Evolutionary conservation across 495 filamentous ascomycete species (phyloP), one percentile per base, ranked within the genome.

Genomic region (Mycothermus thermophilus): DNA sequence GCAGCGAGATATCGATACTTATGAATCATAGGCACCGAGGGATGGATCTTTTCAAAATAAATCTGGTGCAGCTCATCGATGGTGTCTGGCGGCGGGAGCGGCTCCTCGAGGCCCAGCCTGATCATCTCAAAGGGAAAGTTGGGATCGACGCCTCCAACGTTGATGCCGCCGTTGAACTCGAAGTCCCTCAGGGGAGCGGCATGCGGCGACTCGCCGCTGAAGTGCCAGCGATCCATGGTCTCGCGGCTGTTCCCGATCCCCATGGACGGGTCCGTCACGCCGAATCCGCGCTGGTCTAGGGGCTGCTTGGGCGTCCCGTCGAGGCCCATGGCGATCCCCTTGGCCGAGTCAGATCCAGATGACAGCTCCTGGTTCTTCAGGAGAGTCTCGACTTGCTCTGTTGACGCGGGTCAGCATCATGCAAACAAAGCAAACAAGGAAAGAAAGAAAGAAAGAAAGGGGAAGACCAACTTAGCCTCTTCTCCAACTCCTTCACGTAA

Each of bases 401-500:
- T 37, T 50, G 12, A 32, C 19, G 19, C 20, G 41, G 23, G 51
- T 44, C 47, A 54, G 40, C 40, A n/a, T n/a, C n/a, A n/a, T n/a
- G n/a, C n/a, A n/a, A n/a, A n/a, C n/a, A n/a, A n/a, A n/a, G n/a
- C n/a, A n/a, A n/a, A n/a, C n/a, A n/a, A n/a, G n/a, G n/a, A n/a
- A n/a, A n/a, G n/a, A n/a, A n/a, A n/a, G n/a, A n/a, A n/a, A n/a
- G n/a, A n/a, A 42, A 1, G 29, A 23, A 21, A 47, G 41, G 4
- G 10, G 27, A 27, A 42, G 34, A 54, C 75, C 53, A 67, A 95
- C 88, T 85, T 49, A 99, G 60, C 48, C 92, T 74, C 39, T 92
- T 88, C 61, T 96, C 92, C 52, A 99, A 54, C 34, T 87, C 84
- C 66, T 96, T 99, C 38, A 99, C 92, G 58, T 99, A 96, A 41